Evolutionary conservation across 164 flowering plant genomes (phyloP).

Genomic region (Cinnamomum chago): DNA sequence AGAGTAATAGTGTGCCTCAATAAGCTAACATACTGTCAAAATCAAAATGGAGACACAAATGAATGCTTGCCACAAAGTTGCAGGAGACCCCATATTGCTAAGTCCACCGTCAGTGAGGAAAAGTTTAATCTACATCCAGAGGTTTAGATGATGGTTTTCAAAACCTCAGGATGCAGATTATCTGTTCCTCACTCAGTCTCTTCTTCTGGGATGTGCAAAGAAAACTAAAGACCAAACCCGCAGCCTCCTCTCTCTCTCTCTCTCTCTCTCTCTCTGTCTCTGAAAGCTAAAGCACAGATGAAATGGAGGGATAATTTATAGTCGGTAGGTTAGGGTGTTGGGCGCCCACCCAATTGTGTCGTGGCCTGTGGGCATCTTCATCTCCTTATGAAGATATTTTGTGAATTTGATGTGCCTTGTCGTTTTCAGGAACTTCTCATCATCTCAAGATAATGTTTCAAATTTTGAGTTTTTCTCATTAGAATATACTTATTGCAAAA

Average conservation of each 20-base stretch:
- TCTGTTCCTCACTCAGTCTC: constrained; percentile 6
- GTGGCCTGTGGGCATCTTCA: not conserved
- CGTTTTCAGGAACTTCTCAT: not conserved
- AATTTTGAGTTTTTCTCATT: not conserved
- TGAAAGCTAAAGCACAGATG: not conserved
- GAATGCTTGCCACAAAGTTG: too few relatives aligned
- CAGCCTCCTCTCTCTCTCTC: not conserved
- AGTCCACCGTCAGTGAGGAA: constrained; percentile 3
- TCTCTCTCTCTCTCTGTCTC: not conserved
- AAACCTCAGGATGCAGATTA: constrained; percentile 19
- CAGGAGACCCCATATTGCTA: too few relatives aligned
- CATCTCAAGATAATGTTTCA: not conserved
- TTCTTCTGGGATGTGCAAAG: not conserved
- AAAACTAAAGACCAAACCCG: not conserved
- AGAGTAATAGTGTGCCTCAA: too few relatives aligned
- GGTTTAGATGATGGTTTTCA: not conserved
- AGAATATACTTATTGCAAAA: not conserved
- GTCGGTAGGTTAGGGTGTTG: not conserved
- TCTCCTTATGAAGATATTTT: not conserved
- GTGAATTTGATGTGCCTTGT: not conserved
- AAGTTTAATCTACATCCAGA: constrained; percentile 14
- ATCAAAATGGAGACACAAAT: too few relatives aligned
- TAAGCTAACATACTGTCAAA: too few relatives aligned
- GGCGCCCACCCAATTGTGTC: not conserved
- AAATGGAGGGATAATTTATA: not conserved